Evolutionary conservation across 1,284 basidiomycete species (phyloP), one percentile per base, ranked within the genome.

Genomic region (Ceratorhiza oryzae-sativae): DNA sequence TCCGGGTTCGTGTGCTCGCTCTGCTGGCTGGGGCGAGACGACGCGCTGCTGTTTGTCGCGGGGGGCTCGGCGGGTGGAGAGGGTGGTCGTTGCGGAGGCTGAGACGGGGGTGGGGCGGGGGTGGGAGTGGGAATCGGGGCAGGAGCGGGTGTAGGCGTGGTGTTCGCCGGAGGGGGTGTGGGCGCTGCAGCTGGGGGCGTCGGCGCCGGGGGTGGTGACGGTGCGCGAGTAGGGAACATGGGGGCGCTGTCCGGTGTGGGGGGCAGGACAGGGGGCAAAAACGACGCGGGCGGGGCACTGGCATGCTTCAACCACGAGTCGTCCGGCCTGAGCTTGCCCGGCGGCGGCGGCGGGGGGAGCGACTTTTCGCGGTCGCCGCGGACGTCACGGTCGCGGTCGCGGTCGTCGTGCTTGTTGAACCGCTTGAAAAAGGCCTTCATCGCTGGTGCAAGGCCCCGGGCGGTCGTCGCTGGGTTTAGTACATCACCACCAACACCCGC

Each of bases 281-380:
- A 61, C 23, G 39, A 46, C 25, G 49, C 46, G 20, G 49, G 41
- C 34, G 63, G 63, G n/a, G 63, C 63, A 51, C 42, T 49, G 41
- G 30, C n/a, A 23, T 65, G 61, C 36, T 67, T 67, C 34, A 67
- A 41, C 63, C 63, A 67, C 51, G 63, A 67, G 63, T 67, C 63
- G 42, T 55, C 63, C 25, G 63, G 15, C 34, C 34, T 53, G 20
- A 49, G 18, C 49, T 55, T 67, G 30, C 45, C n/a, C 13, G 62
- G 62, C 12, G 63, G 49, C 12, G 63, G 49, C 23, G 41, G 63
- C 36, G 63, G 63, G 1, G 46, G 45, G 1, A 23, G 27, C 51
- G 39, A 10, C 60, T 51, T 48, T 9, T 67, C 63, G n/a, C 63
- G 32, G n/a, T 67, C 63, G 10, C n/a, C 23, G n/a, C 41, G 30